phyloP scores from a whole-genome alignment of 1,284 basidiomycete genomes.

The Ceratobasidium sp. region DNA sequence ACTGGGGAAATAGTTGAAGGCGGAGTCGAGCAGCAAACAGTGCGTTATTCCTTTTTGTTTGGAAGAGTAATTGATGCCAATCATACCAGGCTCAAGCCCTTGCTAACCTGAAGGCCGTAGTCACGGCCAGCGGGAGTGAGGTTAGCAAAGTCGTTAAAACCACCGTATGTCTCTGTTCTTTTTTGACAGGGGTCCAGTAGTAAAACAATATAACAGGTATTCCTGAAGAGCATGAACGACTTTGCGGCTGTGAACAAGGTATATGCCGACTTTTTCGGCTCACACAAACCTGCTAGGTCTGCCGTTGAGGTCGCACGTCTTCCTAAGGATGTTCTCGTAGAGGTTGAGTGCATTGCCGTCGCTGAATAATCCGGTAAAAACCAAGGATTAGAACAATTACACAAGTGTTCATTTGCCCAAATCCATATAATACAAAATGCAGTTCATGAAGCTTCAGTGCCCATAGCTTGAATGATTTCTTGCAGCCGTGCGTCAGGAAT shows the following conservation, averaged over 20 bases:
- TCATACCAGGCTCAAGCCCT: constrained; percentile 76
- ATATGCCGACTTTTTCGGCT: constrained; percentile 84
- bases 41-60: constrained; percentile 48
- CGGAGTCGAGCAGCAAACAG: constrained; percentile 85
- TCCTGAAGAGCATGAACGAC: constrained; percentile 93
- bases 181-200: background rate
- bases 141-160: constrained; percentile 85
- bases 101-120: constrained; percentile 85
- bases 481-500: constrained; percentile 80
- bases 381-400: background rate
- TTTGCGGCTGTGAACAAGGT: constrained; percentile 85
- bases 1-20: constrained; percentile 79
- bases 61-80: background rate
- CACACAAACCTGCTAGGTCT: constrained; percentile 92
- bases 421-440: constrained; percentile 33
- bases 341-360: constrained; percentile 87
- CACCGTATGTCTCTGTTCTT: constrained; percentile 64
- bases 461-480: constrained; percentile 76
- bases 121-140: constrained; percentile 84
- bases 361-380: constrained; percentile 16
- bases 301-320: constrained; percentile 84
- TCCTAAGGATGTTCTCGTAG: constrained; percentile 84
- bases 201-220: constrained; percentile 66
- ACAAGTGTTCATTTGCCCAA: constrained; percentile 27
- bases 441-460: constrained; percentile 28